phyloP scores from a whole-genome alignment of 106 monocot genomes.

The Ottelia alismoides region DNA sequence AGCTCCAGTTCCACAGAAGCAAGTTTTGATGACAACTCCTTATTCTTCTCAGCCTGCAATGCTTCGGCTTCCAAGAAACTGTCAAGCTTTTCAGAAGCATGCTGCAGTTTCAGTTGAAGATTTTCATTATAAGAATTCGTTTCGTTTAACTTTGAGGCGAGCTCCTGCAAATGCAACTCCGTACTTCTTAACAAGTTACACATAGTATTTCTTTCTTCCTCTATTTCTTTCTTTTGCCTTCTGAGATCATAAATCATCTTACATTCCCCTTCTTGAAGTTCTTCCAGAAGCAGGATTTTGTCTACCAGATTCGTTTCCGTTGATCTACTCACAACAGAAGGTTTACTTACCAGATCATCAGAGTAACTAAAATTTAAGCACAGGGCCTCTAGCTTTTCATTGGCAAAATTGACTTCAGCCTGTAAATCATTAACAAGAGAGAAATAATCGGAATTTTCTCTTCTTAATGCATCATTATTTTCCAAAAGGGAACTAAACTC shows the following conservation, averaged over 20 bases:
- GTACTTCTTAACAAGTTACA: conserved; percentile 15
- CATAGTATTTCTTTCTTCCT: conserved; percentile 27
- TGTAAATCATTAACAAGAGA: conserved; percentile 34
- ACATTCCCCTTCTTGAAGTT: conserved; percentile 23
- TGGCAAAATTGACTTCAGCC: conserved; percentile 13
- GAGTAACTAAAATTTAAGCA: conserved; percentile 17
- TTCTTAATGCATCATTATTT: conserved; percentile 21
- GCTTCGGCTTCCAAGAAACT: conserved; percentile 32
- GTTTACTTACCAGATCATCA: conserved; percentile 17
- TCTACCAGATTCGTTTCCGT: conserved; percentile 18
- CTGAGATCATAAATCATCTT: conserved; percentile 29
- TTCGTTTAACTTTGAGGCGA: conserved; percentile 32
- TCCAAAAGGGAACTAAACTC: neutral
- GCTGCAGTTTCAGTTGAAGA: conserved; percentile 45
- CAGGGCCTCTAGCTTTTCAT: conserved; percentile 30
- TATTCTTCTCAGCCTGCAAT: conserved; percentile 19
- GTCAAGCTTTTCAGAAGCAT: conserved; percentile 41
- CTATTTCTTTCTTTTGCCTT: conserved; percentile 29
- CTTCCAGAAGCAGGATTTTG: conserved; percentile 27
- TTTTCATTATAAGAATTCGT: conserved; percentile 30
- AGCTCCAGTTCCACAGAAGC: conserved; percentile 39
- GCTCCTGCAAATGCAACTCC: conserved; percentile 30
- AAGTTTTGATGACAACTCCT: conserved; percentile 45
- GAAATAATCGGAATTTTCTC: conserved; percentile 23
- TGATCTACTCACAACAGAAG: conserved; percentile 13